Evolutionary conservation across 768 basidiomycete genomes (phyloP).

Genomic region (Mrakia hoshinonis): DNA sequence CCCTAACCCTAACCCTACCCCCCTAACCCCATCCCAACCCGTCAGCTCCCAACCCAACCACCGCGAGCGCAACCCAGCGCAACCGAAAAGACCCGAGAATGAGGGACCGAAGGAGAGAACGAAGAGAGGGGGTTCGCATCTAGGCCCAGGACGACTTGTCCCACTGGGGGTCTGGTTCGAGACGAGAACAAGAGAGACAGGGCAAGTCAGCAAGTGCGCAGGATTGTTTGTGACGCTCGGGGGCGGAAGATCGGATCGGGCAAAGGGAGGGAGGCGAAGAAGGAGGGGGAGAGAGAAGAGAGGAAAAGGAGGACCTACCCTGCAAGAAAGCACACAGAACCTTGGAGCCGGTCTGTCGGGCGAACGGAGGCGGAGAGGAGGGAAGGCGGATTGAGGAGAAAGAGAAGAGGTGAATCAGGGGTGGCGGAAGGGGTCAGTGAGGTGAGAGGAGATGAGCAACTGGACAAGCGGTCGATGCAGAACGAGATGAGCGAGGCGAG

Average conservation of each 20-base stretch:
- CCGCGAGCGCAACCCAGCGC: too few species aligned
- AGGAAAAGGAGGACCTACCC: slow-evolving; percentile 33
- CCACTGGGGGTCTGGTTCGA: slow-evolving; percentile 69
- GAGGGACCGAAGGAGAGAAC: neutral
- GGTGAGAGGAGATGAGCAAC: neutral
- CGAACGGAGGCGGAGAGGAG: neutral
- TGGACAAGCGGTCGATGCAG: too few species aligned
- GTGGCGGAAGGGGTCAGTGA: neutral
- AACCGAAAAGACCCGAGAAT: neutral
- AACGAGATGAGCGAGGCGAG: too few species aligned
- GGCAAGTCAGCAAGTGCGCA: too few species aligned
- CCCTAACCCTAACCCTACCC: too few species aligned
- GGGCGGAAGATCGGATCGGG: neutral
- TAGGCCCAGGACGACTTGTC: slow-evolving; percentile 39
- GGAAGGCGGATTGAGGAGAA: neutral
- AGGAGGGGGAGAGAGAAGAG: neutral
- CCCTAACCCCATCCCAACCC: too few species aligned
- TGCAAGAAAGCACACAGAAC: slow-evolving; percentile 92
- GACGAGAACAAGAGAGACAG: too few species aligned
- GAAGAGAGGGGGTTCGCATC: neutral
- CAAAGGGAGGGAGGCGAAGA: neutral
- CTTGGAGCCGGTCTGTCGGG: slow-evolving; percentile 93
- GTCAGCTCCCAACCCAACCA: too few species aligned
- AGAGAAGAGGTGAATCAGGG: neutral
- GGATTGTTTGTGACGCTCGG: too few species aligned